phyloP scores from a whole-genome alignment of 2,329 filamentous ascomycete genomes.

The Corynespora cassiicola region DNA sequence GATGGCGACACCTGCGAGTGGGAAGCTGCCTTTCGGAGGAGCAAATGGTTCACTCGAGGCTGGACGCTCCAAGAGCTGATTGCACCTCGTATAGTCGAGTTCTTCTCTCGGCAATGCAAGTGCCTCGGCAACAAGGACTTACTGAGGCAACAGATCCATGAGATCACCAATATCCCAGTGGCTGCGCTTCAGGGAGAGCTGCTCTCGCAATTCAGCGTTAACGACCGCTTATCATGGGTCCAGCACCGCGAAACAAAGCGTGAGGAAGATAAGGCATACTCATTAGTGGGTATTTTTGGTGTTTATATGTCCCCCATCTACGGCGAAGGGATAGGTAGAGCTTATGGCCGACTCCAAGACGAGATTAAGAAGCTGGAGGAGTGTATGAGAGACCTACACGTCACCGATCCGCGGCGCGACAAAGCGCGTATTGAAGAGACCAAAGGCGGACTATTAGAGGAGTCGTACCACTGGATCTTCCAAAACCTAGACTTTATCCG shows the following conservation, averaged over 20 bases:
- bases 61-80: constrained; percentile 6
- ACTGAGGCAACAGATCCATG: constrained; percentile 1
- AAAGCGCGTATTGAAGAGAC: constrained; percentile 4
- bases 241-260: constrained; percentile 2
- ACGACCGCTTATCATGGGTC: constrained; percentile 1
- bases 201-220: not conserved
- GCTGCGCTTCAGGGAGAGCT: not conserved
- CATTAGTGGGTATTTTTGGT: constrained; percentile 1
- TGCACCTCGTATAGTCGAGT: constrained; percentile 1
- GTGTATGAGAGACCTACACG: constrained; percentile 13
- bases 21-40: constrained; percentile 9
- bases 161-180: constrained; percentile 1
- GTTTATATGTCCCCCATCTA: constrained; percentile 1
- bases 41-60: constrained; percentile 5
- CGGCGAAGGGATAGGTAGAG: constrained; percentile 5
- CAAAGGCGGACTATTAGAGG: not conserved
- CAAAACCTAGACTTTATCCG: constrained; percentile 24
- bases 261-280: constrained; percentile 2
- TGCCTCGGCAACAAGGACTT: constrained; percentile 1
- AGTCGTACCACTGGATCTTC: constrained; percentile 23
- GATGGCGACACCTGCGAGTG: no score
- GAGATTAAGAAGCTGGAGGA: constrained; percentile 15
- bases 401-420: constrained; percentile 13
- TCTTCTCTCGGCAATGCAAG: constrained; percentile 1
- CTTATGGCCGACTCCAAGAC: constrained; percentile 17